Base-by-base conservation (phyloP, 768 basidiomycete genomes). In the Xerocomus brunneocitrinus region DNA sequence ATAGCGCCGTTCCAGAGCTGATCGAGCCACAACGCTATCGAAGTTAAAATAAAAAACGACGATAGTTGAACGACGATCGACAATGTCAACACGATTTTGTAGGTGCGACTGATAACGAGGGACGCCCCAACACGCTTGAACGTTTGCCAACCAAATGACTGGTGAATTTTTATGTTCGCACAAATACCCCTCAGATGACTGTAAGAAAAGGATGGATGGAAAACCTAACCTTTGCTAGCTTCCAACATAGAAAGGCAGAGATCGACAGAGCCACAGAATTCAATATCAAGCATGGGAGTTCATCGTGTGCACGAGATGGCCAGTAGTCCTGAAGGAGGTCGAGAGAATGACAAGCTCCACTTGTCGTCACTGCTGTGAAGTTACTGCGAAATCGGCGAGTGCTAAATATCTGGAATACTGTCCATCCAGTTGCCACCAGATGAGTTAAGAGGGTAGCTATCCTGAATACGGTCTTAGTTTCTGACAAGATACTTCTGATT, bases 71-170 rank as follows among this genome's bases (percentile, higher is more conserved):
- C 81, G 38, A 79, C 75, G 59, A 87, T 87, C 6, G 86, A 88
- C 52, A 90, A 71, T 14, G 77, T 72, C 38, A 90, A 76, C 52
- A 89, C 83, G 44, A 83, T 71, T 67, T 82, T 87, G 75, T 91
- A 91, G 55, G 87, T 68, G 34, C 83, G 79, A 67, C 86, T 87
- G 70, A 91, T 89, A 10, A 75, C 76, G 59, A 81, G 70, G 6
- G 84, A 87, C 10, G 89, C 88, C 35, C 89, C 89, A 48, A 91
- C 82, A 52, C 88, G 85, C 68, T 89, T 89, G 78, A 91, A 92
- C 0, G 89, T 92, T 68, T 89, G 87, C 89, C 89, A 92, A 41
- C 89, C 87, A 65, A 88, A 91, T 14, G 76, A 62, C 86, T 88
- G 5, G 28, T 16, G 12, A 32, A 39, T 4, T n/a, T 34, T 27